Conservation (phyloP, 768 basidiomycete genomes). For the Panaeolus cyanescens region DNA sequence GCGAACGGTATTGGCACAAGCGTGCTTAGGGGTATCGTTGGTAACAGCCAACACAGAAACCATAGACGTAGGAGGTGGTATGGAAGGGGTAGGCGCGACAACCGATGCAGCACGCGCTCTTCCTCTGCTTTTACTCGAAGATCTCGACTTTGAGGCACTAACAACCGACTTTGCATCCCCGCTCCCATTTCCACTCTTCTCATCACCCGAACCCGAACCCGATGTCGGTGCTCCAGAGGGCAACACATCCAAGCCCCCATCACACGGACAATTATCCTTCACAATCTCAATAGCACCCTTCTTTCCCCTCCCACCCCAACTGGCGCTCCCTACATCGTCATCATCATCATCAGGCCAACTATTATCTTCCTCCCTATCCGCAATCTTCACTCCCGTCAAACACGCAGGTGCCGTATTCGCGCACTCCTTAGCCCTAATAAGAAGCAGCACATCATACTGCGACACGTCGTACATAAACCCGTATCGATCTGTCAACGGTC, state of each 20-base stretch:
- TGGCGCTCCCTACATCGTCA: slow-evolving; percentile 24
- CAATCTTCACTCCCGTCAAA: slow-evolving; percentile 85
- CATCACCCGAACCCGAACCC: slow-evolving; percentile 8
- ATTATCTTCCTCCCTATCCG: slow-evolving; percentile 79
- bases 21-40: slow-evolving; percentile 67
- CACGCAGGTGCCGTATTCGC: slow-evolving; percentile 80
- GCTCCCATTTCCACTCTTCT: slow-evolving; percentile 1
- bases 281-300: slow-evolving; percentile 45
- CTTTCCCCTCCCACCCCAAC: slow-evolving; percentile 5
- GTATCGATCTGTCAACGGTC: slow-evolving; percentile 80
- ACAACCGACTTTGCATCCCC: slow-evolving; percentile 22
- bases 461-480: slow-evolving; percentile 91
- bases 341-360: slow-evolving; percentile 70
- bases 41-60: slow-evolving; percentile 63
- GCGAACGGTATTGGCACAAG: slow-evolving; percentile 74
- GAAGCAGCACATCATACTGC: slow-evolving; percentile 76
- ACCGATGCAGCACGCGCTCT: slow-evolving; percentile 38
- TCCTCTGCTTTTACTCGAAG: slow-evolving; percentile 52
- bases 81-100: slow-evolving; percentile 10
- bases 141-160: slow-evolving; percentile 43
- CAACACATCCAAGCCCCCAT: slow-evolving; percentile 30
- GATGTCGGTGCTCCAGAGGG: slow-evolving; percentile 15
- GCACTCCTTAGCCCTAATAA: slow-evolving; percentile 73
- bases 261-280: slow-evolving; percentile 46
- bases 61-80: slow-evolving; percentile 31